These are phyloP conservation scores for Polysphondylium violaceum DNA, from an alignment of 78 protist genomes.

Conservation along the genomic window DNA sequence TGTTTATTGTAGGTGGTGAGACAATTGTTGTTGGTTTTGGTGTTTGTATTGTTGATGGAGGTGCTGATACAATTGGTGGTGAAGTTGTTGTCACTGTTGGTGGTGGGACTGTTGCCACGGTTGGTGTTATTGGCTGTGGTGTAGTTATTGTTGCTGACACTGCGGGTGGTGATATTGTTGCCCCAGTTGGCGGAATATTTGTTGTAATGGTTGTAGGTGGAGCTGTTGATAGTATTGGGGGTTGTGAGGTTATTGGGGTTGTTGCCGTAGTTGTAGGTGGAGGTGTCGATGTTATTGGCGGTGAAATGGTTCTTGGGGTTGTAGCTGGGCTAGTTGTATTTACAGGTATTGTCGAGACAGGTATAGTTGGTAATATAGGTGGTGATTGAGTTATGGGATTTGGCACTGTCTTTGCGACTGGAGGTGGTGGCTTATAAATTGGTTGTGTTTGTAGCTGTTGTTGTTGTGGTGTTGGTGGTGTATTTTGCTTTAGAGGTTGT, in stretches of 20 bases:
- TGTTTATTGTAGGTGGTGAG: not conserved
- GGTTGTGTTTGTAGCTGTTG: too few species aligned
- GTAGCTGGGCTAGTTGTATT: not conserved
- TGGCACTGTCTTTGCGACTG: too few species aligned
- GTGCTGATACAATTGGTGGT: not conserved
- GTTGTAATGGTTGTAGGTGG: constrained; percentile 30
- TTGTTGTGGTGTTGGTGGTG: too few species aligned
- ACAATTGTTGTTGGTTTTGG: not conserved
- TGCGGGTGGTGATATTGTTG: not conserved
- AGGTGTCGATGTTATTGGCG: not conserved
- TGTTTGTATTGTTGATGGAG: not conserved
- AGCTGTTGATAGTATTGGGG: not conserved
- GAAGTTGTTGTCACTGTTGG: constrained; percentile 19
- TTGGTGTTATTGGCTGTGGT: not conserved
- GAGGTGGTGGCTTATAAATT: too few species aligned
- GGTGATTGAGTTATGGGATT: too few species aligned
- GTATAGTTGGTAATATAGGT: too few species aligned
- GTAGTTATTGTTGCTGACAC: constrained; percentile 6
- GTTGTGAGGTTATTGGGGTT: not conserved
- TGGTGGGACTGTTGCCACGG: not conserved
- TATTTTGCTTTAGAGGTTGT: too few species aligned
- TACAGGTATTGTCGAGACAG: too few species aligned
- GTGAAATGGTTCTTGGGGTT: constrained; percentile 7
- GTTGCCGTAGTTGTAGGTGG: not conserved
- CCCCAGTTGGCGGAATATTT: not conserved